Evolutionary conservation across 208 protist genomes (phyloP).

Genomic region (Leishmania guyanensis): DNA sequence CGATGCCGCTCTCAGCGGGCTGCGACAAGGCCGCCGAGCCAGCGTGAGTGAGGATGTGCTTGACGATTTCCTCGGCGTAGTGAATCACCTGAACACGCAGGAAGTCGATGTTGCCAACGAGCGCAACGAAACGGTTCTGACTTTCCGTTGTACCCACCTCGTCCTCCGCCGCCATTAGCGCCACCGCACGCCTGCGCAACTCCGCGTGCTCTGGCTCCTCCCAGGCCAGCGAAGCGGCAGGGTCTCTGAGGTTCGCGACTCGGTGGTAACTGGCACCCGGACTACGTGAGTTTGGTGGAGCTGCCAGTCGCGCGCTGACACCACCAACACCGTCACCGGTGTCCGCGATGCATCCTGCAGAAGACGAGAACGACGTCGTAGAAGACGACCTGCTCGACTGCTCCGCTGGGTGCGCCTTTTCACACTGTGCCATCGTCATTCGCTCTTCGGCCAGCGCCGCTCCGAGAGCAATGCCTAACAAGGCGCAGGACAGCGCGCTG

Average conservation of each 20-base stretch:
- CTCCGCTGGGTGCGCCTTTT: neutral
- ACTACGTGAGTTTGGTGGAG: neutral
- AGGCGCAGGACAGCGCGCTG: constrained; percentile 22
- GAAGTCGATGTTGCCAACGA: constrained; percentile 69
- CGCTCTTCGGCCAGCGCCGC: constrained; percentile 28
- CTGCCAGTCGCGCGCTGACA: neutral
- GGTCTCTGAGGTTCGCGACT: neutral
- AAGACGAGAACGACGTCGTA: constrained; percentile 9
- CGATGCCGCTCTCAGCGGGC: neutral
- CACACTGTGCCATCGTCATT: constrained; percentile 13
- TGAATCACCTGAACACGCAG: constrained; percentile 70
- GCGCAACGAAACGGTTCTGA: constrained; percentile 55
- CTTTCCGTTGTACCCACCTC: constrained; percentile 64
- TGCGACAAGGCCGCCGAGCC: constrained; percentile 3
- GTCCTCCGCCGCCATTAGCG: constrained; percentile 56
- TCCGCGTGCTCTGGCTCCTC: constrained; percentile 19
- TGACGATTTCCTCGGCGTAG: constrained; percentile 45
- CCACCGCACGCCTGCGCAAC: constrained; percentile 49
- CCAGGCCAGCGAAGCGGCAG: neutral
- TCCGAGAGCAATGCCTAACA: constrained; percentile 32
- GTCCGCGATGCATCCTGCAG: neutral
- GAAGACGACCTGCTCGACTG: neutral
- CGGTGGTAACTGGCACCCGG: no score
- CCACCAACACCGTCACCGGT: neutral
- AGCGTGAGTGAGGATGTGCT: constrained; percentile 30